Base-by-base conservation (phyloP, 1,284 basidiomycete genomes). In the Ceratobasidium sp. region DNA sequence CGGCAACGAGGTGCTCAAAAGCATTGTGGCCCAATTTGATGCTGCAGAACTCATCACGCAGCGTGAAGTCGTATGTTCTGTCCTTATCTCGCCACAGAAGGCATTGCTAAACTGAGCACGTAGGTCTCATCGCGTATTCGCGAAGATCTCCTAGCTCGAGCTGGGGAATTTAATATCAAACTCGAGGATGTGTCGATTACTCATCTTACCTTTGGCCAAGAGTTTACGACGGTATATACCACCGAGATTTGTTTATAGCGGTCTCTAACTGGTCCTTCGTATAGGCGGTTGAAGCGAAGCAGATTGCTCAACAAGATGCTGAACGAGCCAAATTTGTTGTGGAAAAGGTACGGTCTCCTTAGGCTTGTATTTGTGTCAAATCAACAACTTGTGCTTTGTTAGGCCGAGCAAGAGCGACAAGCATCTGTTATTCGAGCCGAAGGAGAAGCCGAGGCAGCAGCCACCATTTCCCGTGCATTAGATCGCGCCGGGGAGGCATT, bases 271-370 rank as follows among this genome's bases (percentile, higher is more conserved):
- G 57, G 16, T 52, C 14, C 27, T 66, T 27, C 78, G 54, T 71
- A 30, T 66, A 89, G 91, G 98, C 98, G 48, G 98, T 99, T 20
- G 98, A 99, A 87, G 97, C 97, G 79, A 99, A 99, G 86, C 96
- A 97, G 85, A 96, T 97, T 83, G 96, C 96, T 33, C 96, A 97
- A 84, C 96, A 97, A 89, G 96, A 98, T 86, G 97, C 97, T 79
- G 98, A 99, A 87, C 91, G 98, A 64, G 97, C 97, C 80, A 99
- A 98, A 86, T 99, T 99, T 85, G 95, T 99, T 81, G 97, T 99
- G 80, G 98, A 99, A 86, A 97, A 96, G 90, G 94, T 93, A 77
- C 78, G 88, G 79, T 7, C 33, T 8, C 46, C 30, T 33, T 33
- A 18, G 35, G 59, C 14, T 62, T 46, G 59, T 35, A 50, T 27